Conservation (phyloP, 2,329 filamentous ascomycete species). For the Fusarium falciforme region DNA sequence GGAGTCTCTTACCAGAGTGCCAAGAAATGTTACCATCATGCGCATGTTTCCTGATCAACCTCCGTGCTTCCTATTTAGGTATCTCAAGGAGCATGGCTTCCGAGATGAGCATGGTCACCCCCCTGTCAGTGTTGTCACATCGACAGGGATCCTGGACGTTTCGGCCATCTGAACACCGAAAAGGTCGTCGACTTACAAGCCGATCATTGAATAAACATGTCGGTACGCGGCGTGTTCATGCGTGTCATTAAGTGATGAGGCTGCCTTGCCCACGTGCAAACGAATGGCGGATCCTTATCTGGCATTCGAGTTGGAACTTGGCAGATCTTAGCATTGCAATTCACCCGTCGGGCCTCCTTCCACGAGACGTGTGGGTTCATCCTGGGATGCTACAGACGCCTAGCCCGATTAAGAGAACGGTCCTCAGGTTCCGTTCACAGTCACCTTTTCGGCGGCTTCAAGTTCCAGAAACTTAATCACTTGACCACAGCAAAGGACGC, state of each 20-base stretch:
- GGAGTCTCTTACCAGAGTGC: background rate
- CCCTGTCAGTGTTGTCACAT: background rate
- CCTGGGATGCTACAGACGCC: background rate
- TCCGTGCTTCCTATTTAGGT: background rate
- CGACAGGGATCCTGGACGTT: background rate
- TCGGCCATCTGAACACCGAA: background rate
- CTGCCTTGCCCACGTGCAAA: background rate
- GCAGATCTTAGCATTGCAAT: background rate
- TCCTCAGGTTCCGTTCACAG: background rate
- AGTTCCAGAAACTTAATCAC: background rate
- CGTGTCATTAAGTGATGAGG: background rate
- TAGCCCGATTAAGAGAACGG: background rate
- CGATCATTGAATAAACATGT: background rate
- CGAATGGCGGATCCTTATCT: background rate
- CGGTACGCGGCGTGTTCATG: background rate
- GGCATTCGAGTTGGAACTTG: background rate
- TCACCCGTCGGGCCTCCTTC: background rate
- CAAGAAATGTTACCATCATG: background rate
- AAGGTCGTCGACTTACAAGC: background rate
- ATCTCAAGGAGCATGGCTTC: background rate
- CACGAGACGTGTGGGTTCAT: background rate
- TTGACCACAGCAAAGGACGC: background rate
- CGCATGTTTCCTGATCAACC: background rate
- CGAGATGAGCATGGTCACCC: background rate
- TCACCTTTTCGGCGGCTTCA: background rate